phyloP scores from a whole-genome alignment of 2,329 filamentous ascomycete species.

The Cordyceps cateniannulata region DNA sequence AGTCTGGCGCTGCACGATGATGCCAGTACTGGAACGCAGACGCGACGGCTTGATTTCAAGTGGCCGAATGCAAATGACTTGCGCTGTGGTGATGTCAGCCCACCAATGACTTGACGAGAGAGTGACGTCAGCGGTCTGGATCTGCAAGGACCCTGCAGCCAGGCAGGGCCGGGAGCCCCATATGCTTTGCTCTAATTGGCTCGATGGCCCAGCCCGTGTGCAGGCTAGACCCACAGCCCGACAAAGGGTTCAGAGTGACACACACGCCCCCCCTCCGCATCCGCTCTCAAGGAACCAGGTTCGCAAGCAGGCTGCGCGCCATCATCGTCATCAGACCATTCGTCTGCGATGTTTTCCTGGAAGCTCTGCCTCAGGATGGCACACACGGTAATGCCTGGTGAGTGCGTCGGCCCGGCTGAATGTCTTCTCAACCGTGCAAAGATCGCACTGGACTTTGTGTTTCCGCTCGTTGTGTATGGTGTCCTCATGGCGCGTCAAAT shows the following conservation, averaged over 20 bases:
- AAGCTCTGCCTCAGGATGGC: slow-evolving; percentile 81
- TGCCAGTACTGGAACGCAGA: neutral
- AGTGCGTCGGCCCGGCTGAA: slow-evolving; percentile 94
- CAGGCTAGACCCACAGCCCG: neutral
- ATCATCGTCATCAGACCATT: slow-evolving; percentile 8
- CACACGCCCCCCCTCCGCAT: neutral
- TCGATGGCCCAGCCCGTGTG: neutral
- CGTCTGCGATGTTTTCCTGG: slow-evolving; percentile 53
- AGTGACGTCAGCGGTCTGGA: slow-evolving; percentile 23
- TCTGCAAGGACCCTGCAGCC: slow-evolving; percentile 13
- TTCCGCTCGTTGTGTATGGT: slow-evolving; percentile 95
- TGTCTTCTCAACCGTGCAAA: slow-evolving; percentile 94
- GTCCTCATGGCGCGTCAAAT: slow-evolving; percentile 92
- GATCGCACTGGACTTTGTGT: slow-evolving; percentile 85
- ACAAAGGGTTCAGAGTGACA: slow-evolving; percentile 1
- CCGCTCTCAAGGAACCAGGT: neutral
- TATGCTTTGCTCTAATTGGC: slow-evolving; percentile 13
- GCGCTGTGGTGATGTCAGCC: slow-evolving; percentile 21
- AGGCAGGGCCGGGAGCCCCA: neutral
- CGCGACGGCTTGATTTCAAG: neutral
- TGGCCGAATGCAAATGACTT: slow-evolving; percentile 7
- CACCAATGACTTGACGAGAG: slow-evolving; percentile 11
- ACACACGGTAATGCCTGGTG: slow-evolving; percentile 88
- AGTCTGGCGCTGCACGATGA: slow-evolving; percentile 8
- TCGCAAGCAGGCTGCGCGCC: neutral